Percentiles rank a stretch among this genome's conserved stretches.
These are phyloP conservation scores for Oehlia diaphana DNA, from an alignment of 192 early-diverging fungal genomes.

Conservation along the genomic window DNA sequence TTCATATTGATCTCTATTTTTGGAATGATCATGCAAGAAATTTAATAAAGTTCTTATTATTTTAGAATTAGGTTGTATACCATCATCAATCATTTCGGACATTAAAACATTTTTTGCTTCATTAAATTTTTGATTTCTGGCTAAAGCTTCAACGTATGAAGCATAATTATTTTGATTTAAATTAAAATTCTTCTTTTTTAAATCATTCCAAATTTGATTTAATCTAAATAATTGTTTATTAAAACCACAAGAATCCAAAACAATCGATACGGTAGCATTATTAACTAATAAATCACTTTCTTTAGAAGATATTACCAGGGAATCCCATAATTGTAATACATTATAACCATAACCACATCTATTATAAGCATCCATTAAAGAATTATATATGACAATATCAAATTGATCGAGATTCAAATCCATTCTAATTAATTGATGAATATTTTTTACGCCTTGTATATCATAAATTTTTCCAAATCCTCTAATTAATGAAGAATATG, in stretches of 20 bases:
- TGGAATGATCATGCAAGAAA: conserved; percentile 20
- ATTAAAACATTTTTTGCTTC: conserved; percentile 23
- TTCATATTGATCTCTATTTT: conserved; percentile 7
- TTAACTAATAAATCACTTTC: conserved; percentile 23
- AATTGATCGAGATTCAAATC: conserved; percentile 40
- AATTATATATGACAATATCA: conserved; percentile 42
- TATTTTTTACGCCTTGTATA: conserved; percentile 21
- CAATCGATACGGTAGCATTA: conserved; percentile 37
- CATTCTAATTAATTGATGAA: conserved; percentile 44
- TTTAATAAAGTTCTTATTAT: conserved; percentile 14
- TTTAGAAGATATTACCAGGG: conserved; percentile 15
- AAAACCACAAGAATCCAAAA: conserved; percentile 45
- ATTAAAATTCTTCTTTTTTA: conserved; percentile 32
- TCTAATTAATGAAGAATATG: conserved; percentile 39
- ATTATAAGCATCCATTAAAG: conserved; percentile 49
- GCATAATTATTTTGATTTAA: conserved; percentile 41
- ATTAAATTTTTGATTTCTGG: conserved; percentile 29
- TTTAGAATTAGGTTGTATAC: conserved; percentile 1
- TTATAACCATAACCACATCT: conserved; percentile 32
- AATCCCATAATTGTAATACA: conserved; percentile 44
- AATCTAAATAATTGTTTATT: conserved; percentile 18
- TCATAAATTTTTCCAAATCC: conserved; percentile 28
- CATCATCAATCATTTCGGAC: conserved; percentile 3
- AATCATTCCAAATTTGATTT: conserved; percentile 35
- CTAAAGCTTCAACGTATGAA: conserved; percentile 45